These are phyloP conservation scores for Volvox carteri DNA, from an alignment of 163 green algal species.

Conservation along the genomic window DNA sequence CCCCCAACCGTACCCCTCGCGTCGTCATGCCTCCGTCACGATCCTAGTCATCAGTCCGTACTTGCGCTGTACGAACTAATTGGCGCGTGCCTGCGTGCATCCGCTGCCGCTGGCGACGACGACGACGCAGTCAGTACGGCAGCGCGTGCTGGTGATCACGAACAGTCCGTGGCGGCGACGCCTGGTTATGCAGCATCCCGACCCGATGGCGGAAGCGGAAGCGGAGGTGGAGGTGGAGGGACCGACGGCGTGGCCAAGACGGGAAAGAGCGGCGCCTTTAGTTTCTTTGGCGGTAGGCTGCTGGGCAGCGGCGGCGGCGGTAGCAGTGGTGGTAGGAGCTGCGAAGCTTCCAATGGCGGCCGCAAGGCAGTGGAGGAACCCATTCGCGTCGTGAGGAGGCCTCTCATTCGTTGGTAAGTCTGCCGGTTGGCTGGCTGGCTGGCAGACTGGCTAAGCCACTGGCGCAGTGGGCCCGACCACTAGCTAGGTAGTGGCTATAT, in stretches of 20 bases:
- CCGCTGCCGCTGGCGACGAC: background rate
- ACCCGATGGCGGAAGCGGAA: background rate
- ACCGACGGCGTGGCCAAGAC: background rate
- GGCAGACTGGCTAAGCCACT: too few relatives aligned
- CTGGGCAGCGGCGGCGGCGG: background rate
- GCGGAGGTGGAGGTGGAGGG: background rate
- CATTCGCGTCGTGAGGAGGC: conserved; percentile 10
- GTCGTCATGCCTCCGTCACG: too few relatives aligned
- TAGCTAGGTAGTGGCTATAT: too few relatives aligned
- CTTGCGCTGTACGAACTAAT: conserved; percentile 66
- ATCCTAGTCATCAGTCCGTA: conserved; percentile 62
- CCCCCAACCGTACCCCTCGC: too few relatives aligned
- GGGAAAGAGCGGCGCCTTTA: background rate
- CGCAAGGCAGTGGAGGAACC: background rate
- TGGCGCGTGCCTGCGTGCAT: conserved; percentile 53
- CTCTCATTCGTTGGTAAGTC: conserved; percentile 41
- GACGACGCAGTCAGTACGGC: background rate
- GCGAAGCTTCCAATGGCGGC: background rate
- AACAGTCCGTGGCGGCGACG: background rate
- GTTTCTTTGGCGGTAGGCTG: conserved; percentile 28
- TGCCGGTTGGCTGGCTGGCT: background rate
- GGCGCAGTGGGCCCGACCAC: background rate
- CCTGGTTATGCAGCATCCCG: too few relatives aligned
- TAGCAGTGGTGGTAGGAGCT: background rate
- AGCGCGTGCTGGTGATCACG: background rate